Base-by-base conservation (phyloP, 768 basidiomycete species). In the Imleria badia region DNA sequence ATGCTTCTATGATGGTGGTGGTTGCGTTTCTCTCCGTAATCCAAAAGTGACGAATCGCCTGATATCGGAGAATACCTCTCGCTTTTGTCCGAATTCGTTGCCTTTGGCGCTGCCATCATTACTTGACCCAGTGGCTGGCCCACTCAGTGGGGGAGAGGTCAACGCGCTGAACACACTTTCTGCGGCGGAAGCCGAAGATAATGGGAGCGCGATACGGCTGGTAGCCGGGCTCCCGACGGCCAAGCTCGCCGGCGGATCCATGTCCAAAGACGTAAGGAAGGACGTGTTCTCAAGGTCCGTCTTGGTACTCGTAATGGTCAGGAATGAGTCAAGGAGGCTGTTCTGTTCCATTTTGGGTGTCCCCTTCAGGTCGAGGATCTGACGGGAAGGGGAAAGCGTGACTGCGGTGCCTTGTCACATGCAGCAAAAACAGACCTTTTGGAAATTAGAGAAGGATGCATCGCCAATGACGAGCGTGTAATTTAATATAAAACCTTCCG, bases 321-420 rank as follows among this genome's bases (percentile, higher is more conserved):
- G 76, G 76, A 98, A 99, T 20, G 86, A 81, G 68, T 98, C 95
- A 36, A 96, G 81, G 14, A 99, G 83, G 62, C 84, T 83, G 72
- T 94, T 94, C 74, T 98, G 94, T 48, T 89, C 86, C 5, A 75
- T 68, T 58, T 92, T 90, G 0, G 91, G 85, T 0, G 94, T 94
- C 8, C 97, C 97, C 71, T 97, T 97, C 45, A 98, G 79, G 71
- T 98, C 95, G 17, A 98, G 80, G 50, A 98, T 91, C 94, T 97
- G 56, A 6, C n/a, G 19, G 36, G 9, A 50, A 39, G 45, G 33
- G 20, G 35, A 23, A 10, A 20, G n/a, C 13, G 22, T 63, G 38
- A 59, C 52, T 54, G 60, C 52, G 54, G 59, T 50, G 30, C 44
- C 42, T 35, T 36, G 36, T 33, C 35, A 36, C 48, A 36, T 17